These are phyloP conservation scores for Heterobasidion irregulare DNA, from an alignment of 1,284 basidiomycete species.

Conservation along the genomic window DNA sequence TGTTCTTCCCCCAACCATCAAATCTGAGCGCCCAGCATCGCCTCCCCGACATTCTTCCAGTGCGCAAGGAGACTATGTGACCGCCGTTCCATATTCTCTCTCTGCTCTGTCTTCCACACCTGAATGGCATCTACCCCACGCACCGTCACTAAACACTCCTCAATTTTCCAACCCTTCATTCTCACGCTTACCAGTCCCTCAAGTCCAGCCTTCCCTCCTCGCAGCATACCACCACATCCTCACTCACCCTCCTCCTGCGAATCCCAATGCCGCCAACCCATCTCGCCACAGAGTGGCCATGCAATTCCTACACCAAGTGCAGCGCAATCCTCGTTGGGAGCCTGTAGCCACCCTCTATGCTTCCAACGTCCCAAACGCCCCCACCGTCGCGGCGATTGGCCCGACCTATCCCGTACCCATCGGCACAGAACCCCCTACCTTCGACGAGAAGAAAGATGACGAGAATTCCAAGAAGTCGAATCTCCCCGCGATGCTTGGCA, in stretches of 20 bases:
- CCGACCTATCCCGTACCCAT: constrained; percentile 47
- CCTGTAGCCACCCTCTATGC: constrained; percentile 55
- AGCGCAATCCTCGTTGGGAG: constrained; percentile 57
- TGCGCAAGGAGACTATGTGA: constrained; percentile 50
- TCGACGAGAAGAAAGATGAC: constrained; percentile 13
- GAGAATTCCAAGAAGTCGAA: constrained; percentile 20
- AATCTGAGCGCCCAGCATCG: constrained; percentile 21
- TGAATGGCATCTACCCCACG: constrained; percentile 56
- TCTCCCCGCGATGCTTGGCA: background rate
- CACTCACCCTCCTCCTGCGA: constrained; percentile 44
- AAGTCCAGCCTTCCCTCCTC: constrained; percentile 53
- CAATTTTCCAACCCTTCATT: constrained; percentile 19
- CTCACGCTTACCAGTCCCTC: constrained; percentile 26
- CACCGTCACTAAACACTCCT: constrained; percentile 19
- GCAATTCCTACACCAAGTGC: constrained; percentile 48
- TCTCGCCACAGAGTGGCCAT: constrained; percentile 63
- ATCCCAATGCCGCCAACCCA: constrained; percentile 37
- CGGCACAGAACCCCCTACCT: constrained; percentile 4
- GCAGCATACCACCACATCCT: constrained; percentile 67
- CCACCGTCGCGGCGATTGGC: constrained; percentile 45
- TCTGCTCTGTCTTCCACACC: constrained; percentile 53
- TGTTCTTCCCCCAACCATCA: constrained; percentile 11
- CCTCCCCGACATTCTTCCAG: constrained; percentile 34
- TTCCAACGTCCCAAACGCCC: constrained; percentile 43
- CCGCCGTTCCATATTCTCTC: constrained; percentile 60